These are phyloP conservation scores for Trichosanthes cucumerina DNA, from an alignment of 306 rosid species.

Conservation along the genomic window DNA sequence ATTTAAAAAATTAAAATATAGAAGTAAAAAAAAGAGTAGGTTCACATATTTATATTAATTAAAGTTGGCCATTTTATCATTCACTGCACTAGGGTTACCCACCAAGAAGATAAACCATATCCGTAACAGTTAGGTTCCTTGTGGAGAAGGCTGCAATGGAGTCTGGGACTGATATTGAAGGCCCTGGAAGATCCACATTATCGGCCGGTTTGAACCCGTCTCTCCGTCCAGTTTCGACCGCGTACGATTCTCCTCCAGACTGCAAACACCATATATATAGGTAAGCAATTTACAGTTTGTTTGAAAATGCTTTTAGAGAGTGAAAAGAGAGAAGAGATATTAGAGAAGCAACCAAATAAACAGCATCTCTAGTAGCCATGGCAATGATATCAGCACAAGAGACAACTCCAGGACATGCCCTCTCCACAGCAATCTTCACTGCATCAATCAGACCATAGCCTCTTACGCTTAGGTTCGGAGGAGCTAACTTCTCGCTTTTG, in stretches of 20 bases:
- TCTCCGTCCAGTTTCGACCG: slow-evolving; percentile 24
- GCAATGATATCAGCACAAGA: background rate
- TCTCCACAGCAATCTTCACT: slow-evolving; percentile 15
- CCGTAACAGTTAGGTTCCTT: slow-evolving; percentile 9
- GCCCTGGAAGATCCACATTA: slow-evolving; percentile 24
- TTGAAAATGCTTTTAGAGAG: background rate
- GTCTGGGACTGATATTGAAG: slow-evolving; percentile 18
- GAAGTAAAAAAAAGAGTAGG: background rate
- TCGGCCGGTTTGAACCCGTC: slow-evolving; percentile 21
- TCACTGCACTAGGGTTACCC: background rate
- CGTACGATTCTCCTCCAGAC: slow-evolving; percentile 17
- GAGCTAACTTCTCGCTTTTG: slow-evolving; percentile 24
- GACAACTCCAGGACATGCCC: background rate
- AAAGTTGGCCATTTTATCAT: background rate
- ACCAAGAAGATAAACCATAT: slow-evolving; percentile 41
- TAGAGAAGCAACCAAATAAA: slow-evolving; percentile 4
- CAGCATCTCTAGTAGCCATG: slow-evolving; percentile 34
- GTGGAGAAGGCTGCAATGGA: slow-evolving; percentile 19
- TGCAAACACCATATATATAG: background rate
- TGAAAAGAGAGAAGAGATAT: background rate
- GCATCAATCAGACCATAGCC: slow-evolving; percentile 28
- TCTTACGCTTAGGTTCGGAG: slow-evolving; percentile 22
- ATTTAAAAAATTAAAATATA: too few species aligned
- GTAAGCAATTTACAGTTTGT: background rate
- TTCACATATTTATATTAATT: background rate